Base-by-base conservation (phyloP, 805 yeast genomes). In the Brettanomyces anomalus region DNA sequence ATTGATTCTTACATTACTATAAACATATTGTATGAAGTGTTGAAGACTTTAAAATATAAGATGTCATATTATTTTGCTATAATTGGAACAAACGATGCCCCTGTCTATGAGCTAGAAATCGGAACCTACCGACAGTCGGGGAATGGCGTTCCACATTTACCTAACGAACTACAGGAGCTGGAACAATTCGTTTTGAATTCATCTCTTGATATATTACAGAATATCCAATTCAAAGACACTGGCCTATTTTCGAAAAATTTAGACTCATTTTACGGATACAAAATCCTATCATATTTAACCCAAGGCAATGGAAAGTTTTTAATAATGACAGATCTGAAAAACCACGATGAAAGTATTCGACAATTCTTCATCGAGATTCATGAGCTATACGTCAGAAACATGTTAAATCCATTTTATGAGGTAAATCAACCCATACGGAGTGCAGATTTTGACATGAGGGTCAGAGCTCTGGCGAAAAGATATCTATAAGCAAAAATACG, bases 51-150 rank as follows among this genome's bases (percentile, higher is more conserved):
- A n/a, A 14, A 32, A 14, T 2, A 32, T n/a, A 21, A 48, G 51
- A 79, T 83, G 80, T 83, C 95, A n/a, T 85, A 81, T 64, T 89
- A 88, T 61, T 78, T 93, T 55, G 83, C 94, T 4, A 81, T 93
- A 39, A 76, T 93, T 35, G 97, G 97, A 15, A 81, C 89, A 2
- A 73, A 76, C 32, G 97, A 93, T 59, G 76, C 75, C 48, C 96
- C 97, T 0, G 56, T 93, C 2, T 93, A 88, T 53, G 96, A 89
- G 56, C 71, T 87, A 6, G 96, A 88, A 55, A 81, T 89, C 43
- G 85, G 90, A 1, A 76, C 93, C 0, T 76, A 71, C 60, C 76
- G 83, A 44, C 79, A 73, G 45, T 77, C 81, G 4, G 77, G 77
- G 4, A 81, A 77, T 47, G 94, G 94, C 0, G 64, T 62, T 33